Evolutionary conservation across 192 early-diverging fungal species (phyloP).

Genomic region (Coemansia sp.): DNA sequence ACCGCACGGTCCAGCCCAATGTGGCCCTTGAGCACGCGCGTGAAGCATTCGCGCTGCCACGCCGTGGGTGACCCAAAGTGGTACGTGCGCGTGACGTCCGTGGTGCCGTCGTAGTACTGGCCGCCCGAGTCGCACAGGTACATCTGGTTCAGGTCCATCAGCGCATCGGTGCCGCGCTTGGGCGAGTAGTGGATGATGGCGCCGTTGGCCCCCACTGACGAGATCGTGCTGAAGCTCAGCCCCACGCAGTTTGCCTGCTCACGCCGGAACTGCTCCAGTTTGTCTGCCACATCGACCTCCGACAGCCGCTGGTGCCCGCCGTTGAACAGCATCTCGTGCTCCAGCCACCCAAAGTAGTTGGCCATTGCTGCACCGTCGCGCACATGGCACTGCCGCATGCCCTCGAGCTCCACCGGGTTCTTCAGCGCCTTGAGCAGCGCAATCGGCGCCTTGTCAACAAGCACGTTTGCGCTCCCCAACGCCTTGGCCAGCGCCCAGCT

Average conservation of each 20-base stretch:
- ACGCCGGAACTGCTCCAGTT: conserved; percentile 76
- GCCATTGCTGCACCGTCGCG: conserved; percentile 88
- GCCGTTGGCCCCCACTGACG: conserved; percentile 92
- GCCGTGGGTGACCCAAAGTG: conserved; percentile 85
- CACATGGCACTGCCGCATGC: conserved; percentile 89
- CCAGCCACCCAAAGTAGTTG: conserved; percentile 91
- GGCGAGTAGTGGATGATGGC: conserved; percentile 98
- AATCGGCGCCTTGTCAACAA: conserved; percentile 67
- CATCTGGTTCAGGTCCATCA: conserved; percentile 71
- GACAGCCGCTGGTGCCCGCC: conserved; percentile 61
- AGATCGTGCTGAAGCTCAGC: conserved; percentile 95
- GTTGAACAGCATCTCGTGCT: conserved; percentile 77
- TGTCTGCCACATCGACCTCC: conserved; percentile 85
- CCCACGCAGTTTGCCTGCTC: conserved; percentile 83
- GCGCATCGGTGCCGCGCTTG: conserved; percentile 71
- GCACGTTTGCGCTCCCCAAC: conserved; percentile 62
- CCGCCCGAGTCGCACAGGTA: conserved; percentile 97
- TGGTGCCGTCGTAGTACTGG: conserved; percentile 96
- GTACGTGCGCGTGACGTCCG: conserved; percentile 93
- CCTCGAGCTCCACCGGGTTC: conserved; percentile 85
- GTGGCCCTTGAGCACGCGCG: conserved; percentile 97
- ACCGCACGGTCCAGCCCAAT: conserved; percentile 87
- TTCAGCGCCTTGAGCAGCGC: conserved; percentile 88
- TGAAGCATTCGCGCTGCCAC: conserved; percentile 90
- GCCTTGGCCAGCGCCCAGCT: conserved; percentile 75